These are phyloP conservation scores for Eimeria sp. DNA, from an alignment of 169 alveolate species.

Conservation along the genomic window DNA sequence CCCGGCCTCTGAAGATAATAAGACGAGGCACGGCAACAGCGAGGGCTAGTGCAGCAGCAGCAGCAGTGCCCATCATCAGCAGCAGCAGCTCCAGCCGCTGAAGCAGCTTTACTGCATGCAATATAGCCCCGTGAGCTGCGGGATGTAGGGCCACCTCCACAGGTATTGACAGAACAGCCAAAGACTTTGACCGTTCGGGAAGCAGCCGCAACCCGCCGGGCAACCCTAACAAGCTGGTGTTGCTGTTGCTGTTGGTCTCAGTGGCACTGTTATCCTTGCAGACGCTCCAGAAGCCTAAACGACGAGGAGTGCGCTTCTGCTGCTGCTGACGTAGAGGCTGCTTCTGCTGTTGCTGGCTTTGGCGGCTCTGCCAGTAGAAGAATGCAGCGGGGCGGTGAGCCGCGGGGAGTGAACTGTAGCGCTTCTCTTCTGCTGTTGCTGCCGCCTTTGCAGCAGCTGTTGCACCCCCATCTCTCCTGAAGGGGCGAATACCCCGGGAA, in stretches of 20 bases:
- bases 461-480: not conserved
- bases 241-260: no score
- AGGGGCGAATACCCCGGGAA: not conserved
- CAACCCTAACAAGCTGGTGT: not conserved
- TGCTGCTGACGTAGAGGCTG: not conserved
- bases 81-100: no score
- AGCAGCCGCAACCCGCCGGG: not conserved
- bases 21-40: constrained; percentile 51
- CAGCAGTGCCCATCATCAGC: not conserved
- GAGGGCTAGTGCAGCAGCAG: constrained; percentile 33
- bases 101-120: constrained; percentile 10
- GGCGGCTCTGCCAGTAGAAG: not conserved
- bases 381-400: not conserved
- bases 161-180: constrained; percentile 22
- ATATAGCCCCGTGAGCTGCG: constrained; percentile 13
- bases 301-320: not conserved
- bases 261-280: not conserved
- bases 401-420: not conserved
- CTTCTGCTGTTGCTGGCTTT: not conserved
- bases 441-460: not conserved
- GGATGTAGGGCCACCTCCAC: constrained; percentile 49
- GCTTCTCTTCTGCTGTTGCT: not conserved
- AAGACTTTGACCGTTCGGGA: not conserved
- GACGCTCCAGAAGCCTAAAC: not conserved
- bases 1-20: not conserved